These are phyloP conservation scores for Colletotrichum filicis DNA, from an alignment of 2,329 filamentous ascomycete species.

Conservation along the genomic window DNA sequence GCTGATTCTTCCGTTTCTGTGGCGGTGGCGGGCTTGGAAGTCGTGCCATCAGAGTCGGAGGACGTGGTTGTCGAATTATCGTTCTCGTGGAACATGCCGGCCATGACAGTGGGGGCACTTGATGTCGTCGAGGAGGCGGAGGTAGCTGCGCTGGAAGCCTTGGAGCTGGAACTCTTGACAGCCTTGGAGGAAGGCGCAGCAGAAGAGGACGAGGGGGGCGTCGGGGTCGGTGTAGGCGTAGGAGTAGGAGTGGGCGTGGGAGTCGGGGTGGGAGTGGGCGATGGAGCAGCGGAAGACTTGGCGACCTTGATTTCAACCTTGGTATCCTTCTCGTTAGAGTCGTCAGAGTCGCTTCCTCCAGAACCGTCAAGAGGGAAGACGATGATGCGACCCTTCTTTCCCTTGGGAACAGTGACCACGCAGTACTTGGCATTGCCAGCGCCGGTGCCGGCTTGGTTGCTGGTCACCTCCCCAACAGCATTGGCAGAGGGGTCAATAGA, in stretches of 20 bases:
- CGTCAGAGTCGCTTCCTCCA: slow-evolving; percentile 40
- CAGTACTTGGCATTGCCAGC: slow-evolving; percentile 79
- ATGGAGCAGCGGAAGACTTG: slow-evolving; percentile 34
- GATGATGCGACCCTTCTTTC: slow-evolving; percentile 74
- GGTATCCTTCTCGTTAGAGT: slow-evolving; percentile 17
- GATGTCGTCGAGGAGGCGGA: background rate
- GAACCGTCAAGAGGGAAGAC: slow-evolving; percentile 63
- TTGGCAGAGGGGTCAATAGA: slow-evolving; percentile 71
- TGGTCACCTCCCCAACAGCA: slow-evolving; percentile 68
- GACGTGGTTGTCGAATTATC: slow-evolving; percentile 43
- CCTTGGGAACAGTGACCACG: slow-evolving; percentile 78
- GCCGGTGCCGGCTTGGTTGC: slow-evolving; percentile 64
- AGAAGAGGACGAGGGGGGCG: slow-evolving; percentile 43
- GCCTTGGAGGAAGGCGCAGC: slow-evolving; percentile 35
- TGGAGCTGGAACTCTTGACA: slow-evolving; percentile 18
- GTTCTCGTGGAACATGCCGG: slow-evolving; percentile 67
- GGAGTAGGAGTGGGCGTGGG: slow-evolving; percentile 40
- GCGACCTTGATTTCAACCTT: slow-evolving; percentile 27
- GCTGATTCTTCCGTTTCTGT: slow-evolving; percentile 40
- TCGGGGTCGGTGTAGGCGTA: slow-evolving; percentile 39
- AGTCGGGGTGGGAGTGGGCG: slow-evolving; percentile 32
- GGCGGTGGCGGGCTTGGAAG: slow-evolving; percentile 42
- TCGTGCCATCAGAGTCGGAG: slow-evolving; percentile 37
- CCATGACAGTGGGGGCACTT: slow-evolving; percentile 44
- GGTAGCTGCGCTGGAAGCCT: slow-evolving; percentile 11